Percentiles rank a stretch among this genome's conserved stretches.
Evolutionary conservation across 768 basidiomycete genomes (phyloP).

Genomic region (Termitomyces sp.): DNA sequence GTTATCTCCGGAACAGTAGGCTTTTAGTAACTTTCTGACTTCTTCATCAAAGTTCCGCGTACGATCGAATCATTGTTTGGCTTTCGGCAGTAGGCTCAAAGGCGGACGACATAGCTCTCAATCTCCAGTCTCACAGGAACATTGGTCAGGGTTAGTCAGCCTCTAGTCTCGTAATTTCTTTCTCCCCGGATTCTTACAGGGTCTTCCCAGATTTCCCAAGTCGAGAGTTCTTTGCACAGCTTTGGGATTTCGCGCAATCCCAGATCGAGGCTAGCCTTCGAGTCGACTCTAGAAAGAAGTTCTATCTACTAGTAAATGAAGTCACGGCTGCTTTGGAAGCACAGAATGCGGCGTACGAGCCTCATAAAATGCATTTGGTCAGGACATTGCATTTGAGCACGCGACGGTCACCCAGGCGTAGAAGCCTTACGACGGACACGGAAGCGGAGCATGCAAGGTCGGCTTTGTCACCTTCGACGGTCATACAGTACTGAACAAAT

Average conservation of each 20-base stretch:
- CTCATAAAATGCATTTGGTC: slow-evolving; percentile 33
- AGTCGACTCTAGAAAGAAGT: slow-evolving; percentile 12
- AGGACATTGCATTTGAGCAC: slow-evolving; percentile 34
- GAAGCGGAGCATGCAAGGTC: slow-evolving; percentile 37
- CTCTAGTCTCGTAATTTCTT: not conserved
- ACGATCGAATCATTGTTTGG: slow-evolving; percentile 38
- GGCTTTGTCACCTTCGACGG: slow-evolving; percentile 6
- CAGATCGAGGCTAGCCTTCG: slow-evolving; percentile 18
- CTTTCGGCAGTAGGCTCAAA: slow-evolving; percentile 28
- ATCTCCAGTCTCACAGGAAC: slow-evolving; percentile 40
- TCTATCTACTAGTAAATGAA: slow-evolving; percentile 25
- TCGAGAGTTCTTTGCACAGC: slow-evolving; percentile 44
- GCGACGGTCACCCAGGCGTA: slow-evolving; percentile 45
- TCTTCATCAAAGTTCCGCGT: slow-evolving; percentile 30
- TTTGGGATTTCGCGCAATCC: slow-evolving; percentile 37
- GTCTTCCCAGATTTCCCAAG: slow-evolving; percentile 38
- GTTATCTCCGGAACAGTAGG: not conserved
- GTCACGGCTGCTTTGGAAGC: slow-evolving; percentile 28
- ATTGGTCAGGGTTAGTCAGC: slow-evolving; percentile 40
- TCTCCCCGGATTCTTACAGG: not conserved
- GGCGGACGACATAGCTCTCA: slow-evolving; percentile 29
- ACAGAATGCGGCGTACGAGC: slow-evolving; percentile 26
- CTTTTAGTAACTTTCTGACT: slow-evolving; percentile 5
- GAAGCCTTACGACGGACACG: slow-evolving; percentile 38
- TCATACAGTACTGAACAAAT: slow-evolving; percentile 1